Conservation (phyloP, 2,329 filamentous ascomycete genomes). For the Aureobasidium vineae region DNA sequence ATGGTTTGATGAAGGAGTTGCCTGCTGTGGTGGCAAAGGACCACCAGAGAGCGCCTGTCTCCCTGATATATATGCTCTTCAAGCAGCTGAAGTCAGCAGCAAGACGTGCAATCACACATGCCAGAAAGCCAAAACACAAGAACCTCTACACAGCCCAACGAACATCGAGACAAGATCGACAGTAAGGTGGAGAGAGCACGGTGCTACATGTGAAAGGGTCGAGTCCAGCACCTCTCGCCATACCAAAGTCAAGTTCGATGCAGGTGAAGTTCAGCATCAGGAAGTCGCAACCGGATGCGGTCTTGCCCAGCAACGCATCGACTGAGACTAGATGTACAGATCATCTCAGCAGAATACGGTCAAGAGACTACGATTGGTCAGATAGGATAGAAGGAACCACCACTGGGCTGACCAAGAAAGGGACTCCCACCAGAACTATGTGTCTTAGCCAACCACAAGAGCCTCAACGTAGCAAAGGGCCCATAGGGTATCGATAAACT, state of each 20-base stretch:
- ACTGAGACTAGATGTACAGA: background rate
- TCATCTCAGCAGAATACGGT: background rate
- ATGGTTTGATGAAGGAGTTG: background rate
- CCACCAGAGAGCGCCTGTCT: background rate
- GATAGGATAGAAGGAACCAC: background rate
- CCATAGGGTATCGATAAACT: background rate
- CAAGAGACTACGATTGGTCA: background rate
- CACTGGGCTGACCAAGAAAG: background rate
- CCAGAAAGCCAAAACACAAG: background rate
- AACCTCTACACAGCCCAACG: background rate
- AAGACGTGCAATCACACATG: background rate
- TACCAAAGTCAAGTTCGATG: background rate
- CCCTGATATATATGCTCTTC: background rate
- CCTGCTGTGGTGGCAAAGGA: background rate
- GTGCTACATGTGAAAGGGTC: background rate
- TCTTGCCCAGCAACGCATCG: background rate
- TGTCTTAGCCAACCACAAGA: background rate
- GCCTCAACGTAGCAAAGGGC: background rate
- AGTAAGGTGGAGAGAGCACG: background rate
- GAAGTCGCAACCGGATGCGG: background rate
- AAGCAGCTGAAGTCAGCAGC: background rate
- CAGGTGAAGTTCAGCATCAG: background rate
- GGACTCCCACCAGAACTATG: no score
- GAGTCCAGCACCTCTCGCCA: background rate
- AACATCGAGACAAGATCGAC: background rate